Percentiles rank a stretch among this genome's conserved stretches.
phyloP scores from a whole-genome alignment of 2,329 filamentous ascomycete species.

The Incumbomyces lentus region DNA sequence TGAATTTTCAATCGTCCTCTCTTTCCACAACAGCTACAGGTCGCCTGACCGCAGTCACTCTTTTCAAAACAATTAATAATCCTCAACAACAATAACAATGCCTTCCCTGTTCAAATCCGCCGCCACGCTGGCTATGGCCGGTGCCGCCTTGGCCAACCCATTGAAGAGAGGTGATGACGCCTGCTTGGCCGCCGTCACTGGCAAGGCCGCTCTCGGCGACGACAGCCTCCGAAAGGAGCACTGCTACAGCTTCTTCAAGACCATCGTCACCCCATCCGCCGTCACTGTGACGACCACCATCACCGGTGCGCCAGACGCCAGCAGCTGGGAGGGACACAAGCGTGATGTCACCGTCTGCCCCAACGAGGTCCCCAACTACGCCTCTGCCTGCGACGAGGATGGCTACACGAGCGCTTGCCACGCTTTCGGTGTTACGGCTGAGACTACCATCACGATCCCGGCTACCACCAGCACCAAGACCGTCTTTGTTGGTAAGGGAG shows the following conservation, averaged over 20 bases:
- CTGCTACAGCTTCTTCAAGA: conserved; percentile 19
- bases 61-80: conserved; percentile 11
- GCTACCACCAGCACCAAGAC: conserved; percentile 21
- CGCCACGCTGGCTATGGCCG: conserved; percentile 18
- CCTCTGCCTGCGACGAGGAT: conserved; percentile 17
- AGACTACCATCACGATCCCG: conserved; percentile 18
- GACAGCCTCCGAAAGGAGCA: conserved; percentile 13
- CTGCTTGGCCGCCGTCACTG: conserved; percentile 19
- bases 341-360: conserved; percentile 19
- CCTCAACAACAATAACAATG: conserved; percentile 11
- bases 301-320: conserved; percentile 1
- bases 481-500: conserved; percentile 11
- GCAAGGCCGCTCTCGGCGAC: conserved; percentile 19
- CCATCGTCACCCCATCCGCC: conserved; percentile 8
- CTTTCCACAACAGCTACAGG: conserved; percentile 16
- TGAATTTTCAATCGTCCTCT: conserved; percentile 22
- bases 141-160: conserved; percentile 15
- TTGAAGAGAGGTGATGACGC: conserved; percentile 9
- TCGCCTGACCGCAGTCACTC: conserved; percentile 19
- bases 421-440: conserved; percentile 14
- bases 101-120: conserved; percentile 14
- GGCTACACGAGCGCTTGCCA: conserved; percentile 18
- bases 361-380: conserved; percentile 21
- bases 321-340: conserved; percentile 10
- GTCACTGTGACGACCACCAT: conserved; percentile 5